phyloP scores from a whole-genome alignment of 495 filamentous ascomycete species.

The Echria macrotheca region DNA sequence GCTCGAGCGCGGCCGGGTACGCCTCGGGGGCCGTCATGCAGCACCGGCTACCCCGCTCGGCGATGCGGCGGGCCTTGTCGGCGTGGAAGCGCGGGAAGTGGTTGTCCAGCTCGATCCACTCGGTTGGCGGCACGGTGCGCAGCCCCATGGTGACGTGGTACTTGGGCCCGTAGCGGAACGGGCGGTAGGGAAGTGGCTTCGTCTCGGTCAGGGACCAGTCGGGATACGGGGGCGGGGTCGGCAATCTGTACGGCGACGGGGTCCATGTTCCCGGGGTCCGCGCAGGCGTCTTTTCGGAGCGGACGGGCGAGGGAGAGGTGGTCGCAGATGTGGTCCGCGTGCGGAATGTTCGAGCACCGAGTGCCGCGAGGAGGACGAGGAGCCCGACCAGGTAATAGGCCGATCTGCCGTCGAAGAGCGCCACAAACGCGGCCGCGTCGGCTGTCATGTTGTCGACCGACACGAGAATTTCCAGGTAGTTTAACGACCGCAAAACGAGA shows the following conservation, averaged over 20 bases:
- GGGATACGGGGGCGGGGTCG: slow-evolving; percentile 59
- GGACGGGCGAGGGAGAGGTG: not conserved
- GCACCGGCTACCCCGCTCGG: slow-evolving; percentile 65
- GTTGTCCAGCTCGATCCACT: slow-evolving; percentile 89
- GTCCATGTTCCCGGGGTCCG: slow-evolving; percentile 53
- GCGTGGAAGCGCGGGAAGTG: slow-evolving; percentile 72
- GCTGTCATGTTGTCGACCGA: too few relatives aligned
- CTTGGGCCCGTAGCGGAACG: slow-evolving; percentile 73
- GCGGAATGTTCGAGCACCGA: too few relatives aligned
- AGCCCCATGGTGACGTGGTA: slow-evolving; percentile 79
- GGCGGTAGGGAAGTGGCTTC: slow-evolving; percentile 77
- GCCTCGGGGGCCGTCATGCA: slow-evolving; percentile 69
- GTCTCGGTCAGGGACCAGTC: slow-evolving; percentile 66
- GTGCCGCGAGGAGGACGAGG: too few relatives aligned
- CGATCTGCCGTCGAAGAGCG: too few relatives aligned
- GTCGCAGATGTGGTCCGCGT: too few relatives aligned
- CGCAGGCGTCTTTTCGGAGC: slow-evolving; percentile 1
- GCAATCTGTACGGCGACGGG: slow-evolving; percentile 63
- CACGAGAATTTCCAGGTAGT: too few relatives aligned
- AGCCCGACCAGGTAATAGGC: too few relatives aligned
- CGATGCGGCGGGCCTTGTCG: slow-evolving; percentile 65
- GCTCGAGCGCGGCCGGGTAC: slow-evolving; percentile 69
- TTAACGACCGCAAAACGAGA: too few relatives aligned
- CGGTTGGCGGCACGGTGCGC: slow-evolving; percentile 67
- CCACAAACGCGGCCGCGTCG: too few relatives aligned